Evolutionary conservation across 768 basidiomycete species (phyloP), one percentile per base, ranked within the genome.

Genomic region (Mycena albidolilacea): DNA sequence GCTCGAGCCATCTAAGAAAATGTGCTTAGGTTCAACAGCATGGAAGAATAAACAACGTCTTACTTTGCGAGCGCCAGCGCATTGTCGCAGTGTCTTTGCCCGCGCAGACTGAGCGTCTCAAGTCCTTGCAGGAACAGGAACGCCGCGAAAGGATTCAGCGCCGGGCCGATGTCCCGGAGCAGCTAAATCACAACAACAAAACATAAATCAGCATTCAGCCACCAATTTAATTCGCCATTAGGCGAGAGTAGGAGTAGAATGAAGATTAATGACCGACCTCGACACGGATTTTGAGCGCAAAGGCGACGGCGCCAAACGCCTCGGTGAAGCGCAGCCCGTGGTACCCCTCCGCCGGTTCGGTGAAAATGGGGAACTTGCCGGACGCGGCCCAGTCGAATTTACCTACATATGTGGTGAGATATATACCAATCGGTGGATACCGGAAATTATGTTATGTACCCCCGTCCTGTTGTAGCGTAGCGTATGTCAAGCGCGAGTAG

Each of bases 41-140:
- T 17, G n/a, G 4, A n/a, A 14, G n/a, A 6, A 15, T 11, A 62
- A n/a, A 21, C 23, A 43, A 64, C 17, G 15, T 77, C 82, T 35
- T 76, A 88, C 84, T 84, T 81, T 0, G 95, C 95, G 23, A 96
- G 85, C 5, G 86, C 87, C 15, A 95, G 85, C 0, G 91, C 90
- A 73, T 95, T 95, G 48, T 90, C 85, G 64, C 86, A 87, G 79
- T 95, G 95, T 64, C 94, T 81, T 83, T 95, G 88, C 9, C 86
- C 90, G 17, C 94, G 88, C 65, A 95, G 82, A 72, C 88, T 90
- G 68, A 95, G 88, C 7, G 93, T 95, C 83, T 95, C 94, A 38
- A 95, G 85, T 50, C 94, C 93, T 77, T 93, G 92, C n/a, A 95
- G 82, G 11, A 95, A 86, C 55, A 93, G 86, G 84, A 94, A 94